Evolutionary conservation across 345 rosid genomes (phyloP), one percentile per base, ranked within the genome.

Genomic region (Rhodomyrtus tomentosa): DNA sequence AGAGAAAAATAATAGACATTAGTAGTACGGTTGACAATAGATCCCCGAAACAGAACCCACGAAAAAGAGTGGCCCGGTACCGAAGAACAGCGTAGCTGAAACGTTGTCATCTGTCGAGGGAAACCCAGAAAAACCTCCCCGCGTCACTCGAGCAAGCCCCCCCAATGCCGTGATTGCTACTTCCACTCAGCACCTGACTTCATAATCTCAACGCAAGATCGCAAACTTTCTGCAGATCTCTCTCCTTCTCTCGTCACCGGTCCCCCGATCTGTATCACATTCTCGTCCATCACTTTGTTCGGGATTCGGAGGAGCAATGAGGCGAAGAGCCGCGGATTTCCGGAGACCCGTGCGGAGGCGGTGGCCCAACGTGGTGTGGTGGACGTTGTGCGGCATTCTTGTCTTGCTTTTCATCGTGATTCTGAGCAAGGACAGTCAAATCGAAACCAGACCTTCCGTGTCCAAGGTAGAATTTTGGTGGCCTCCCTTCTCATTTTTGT

Each of bases 351-450:
- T 87, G 36, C 88, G 93, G 90, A 85, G 95, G 93, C 87, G 92
- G 89, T 80, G 90, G 85, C 90, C 98, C 24, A 93, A 89, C 87
- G 92, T 89, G 59, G 93, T 93, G 21, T 94, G 98, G 98, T 92
- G 92, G 94, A 85, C 93, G 13, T 84, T 93, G 52, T 92, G 88
- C 83, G 94, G 93, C 50, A 82, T 92, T 53, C 56, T 88, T 20
- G 91, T 93, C 10, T 81, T 96, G 88, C 84, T 95, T 38, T 91
- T 96, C 87, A 89, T 96, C 59, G 87, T 94, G 53, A 86, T 92
- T 84, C 88, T 93, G 82, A 90, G 90, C 82, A 94, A 90, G 83
- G 91, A 90, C 84, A 83, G 89, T 85, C 92, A 90, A 42, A 91
- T 92, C 86, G 95, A 95, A 89, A 90, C 96, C 72, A 89, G 89